Evolutionary conservation across 1,284 basidiomycete species (phyloP), one percentile per base, ranked within the genome.

Genomic region (Flammula alnicola): DNA sequence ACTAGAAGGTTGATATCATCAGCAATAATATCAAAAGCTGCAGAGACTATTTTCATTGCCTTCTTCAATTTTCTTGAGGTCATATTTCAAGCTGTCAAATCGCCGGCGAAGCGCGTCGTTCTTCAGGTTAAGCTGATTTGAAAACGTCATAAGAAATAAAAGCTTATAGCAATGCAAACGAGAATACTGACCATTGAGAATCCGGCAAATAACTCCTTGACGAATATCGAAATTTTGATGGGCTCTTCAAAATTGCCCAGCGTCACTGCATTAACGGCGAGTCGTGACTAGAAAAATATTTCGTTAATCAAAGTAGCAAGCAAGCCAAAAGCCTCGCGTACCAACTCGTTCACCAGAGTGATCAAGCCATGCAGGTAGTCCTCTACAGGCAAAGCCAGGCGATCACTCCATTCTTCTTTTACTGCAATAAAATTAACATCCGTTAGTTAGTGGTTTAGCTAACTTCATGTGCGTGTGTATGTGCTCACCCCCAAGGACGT

Each of bases 41-140:
- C 22, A 20, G 31, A 36, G n/a, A 59, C 74, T 16, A 9, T 16
- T 22, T n/a, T 16, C 7, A 14, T 53, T 47, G 83, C 91, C 91
- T 83, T 93, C 92, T 73, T 94, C 91, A 17, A 93, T 88, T 60
- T 91, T 91, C 70, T 93, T 93, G 58, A 94, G 81, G 63, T 93
- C 91, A 59, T 93, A 94, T 64, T 93, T 92, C 19, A 93, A 70
- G 57, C 86, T 83, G 61, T 91, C 91, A 61, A 91, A 94, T 44
- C 91, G 73, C 52, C 89, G 80, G 8, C 91, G 83, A 4, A 94
- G 72, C 0, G 74, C 67, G 62, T 93, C 91, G 55, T 94, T 94
- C 63, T 93, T 94, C n/a, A 94, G 74, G 63, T 93, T 94, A n/a
- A 94, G 75, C 86, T 92, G 60, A 29, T 40, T 11, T 11, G 25